phyloP scores from a whole-genome alignment of 2,329 filamentous ascomycete genomes.

The Cladosporium halotolerans region DNA sequence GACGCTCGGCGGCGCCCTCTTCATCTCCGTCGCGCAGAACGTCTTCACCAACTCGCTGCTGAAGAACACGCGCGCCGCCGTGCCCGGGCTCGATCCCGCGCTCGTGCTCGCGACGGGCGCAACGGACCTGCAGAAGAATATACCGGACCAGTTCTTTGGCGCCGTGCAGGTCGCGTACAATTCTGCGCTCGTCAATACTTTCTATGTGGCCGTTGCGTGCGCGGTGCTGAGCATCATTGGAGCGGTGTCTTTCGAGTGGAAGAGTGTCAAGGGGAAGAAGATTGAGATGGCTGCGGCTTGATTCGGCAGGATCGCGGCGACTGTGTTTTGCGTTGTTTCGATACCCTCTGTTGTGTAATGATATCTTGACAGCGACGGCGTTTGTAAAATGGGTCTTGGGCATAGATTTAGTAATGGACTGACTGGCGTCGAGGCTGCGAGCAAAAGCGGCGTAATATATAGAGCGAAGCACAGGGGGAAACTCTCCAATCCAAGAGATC shows the following conservation, averaged over 20 bases:
- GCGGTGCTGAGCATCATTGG: slow-evolving; percentile 50
- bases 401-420: no score
- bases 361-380: no score
- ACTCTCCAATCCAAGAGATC: no score
- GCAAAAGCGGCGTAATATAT: no score
- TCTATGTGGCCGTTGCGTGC: slow-evolving; percentile 54
- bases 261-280: slow-evolving; percentile 53
- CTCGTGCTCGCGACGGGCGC: slow-evolving; percentile 45
- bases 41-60: slow-evolving; percentile 46
- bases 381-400: no score
- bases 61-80: slow-evolving; percentile 31
- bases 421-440: no score
- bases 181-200: slow-evolving; percentile 51
- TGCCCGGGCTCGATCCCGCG: slow-evolving; percentile 37
- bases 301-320: neutral
- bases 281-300: slow-evolving; percentile 32
- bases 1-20: slow-evolving; percentile 43
- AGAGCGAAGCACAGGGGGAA: no score
- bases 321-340: no score
- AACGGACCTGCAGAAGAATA: slow-evolving; percentile 52
- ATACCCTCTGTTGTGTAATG: no score
- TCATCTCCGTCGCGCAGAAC: slow-evolving; percentile 45
- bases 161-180: slow-evolving; percentile 61
- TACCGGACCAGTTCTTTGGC: slow-evolving; percentile 45
- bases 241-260: slow-evolving; percentile 55